A percentile compares a stretch with the other conserved stretches of the same genome.
Evolutionary conservation across 2,329 filamentous ascomycete genomes (phyloP).

Genomic region (Truncatella angustata): DNA sequence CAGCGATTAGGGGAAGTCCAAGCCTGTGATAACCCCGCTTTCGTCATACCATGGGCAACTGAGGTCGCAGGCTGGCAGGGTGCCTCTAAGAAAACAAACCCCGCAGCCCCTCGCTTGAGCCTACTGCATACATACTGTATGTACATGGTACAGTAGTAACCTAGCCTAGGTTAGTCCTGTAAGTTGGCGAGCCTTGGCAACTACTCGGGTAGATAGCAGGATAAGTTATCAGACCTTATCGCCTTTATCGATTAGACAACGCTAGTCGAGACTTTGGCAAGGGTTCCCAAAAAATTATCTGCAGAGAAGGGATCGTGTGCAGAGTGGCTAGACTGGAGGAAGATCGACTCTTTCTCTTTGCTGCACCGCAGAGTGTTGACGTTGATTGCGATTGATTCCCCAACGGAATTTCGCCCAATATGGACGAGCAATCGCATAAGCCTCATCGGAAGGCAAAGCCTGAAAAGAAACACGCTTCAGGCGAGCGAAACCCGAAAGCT

Average conservation of each 20-base stretch:
- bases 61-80: no score
- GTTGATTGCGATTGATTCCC: background rate
- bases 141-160: background rate
- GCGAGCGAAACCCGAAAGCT: slow-evolving; percentile 82
- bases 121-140: no score
- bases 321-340: background rate
- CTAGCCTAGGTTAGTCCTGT: no score
- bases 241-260: slow-evolving; percentile 2
- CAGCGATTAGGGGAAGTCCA: no score
- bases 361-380: background rate
- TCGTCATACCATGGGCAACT: background rate
- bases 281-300: slow-evolving; percentile 5
- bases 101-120: background rate
- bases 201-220: background rate
- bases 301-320: background rate
- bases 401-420: slow-evolving; percentile 38
- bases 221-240: background rate
- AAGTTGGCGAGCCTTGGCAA: background rate
- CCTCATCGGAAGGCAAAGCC: slow-evolving; percentile 82
- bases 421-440: slow-evolving; percentile 83
- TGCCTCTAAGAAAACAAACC: no score
- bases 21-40: slow-evolving; percentile 1
- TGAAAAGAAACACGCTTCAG: slow-evolving; percentile 73
- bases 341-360: background rate
- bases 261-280: background rate